Evolutionary conservation across 129 eudicot species (phyloP), one percentile per base, ranked within the genome.

Genomic region (Lactuca sativa): DNA sequence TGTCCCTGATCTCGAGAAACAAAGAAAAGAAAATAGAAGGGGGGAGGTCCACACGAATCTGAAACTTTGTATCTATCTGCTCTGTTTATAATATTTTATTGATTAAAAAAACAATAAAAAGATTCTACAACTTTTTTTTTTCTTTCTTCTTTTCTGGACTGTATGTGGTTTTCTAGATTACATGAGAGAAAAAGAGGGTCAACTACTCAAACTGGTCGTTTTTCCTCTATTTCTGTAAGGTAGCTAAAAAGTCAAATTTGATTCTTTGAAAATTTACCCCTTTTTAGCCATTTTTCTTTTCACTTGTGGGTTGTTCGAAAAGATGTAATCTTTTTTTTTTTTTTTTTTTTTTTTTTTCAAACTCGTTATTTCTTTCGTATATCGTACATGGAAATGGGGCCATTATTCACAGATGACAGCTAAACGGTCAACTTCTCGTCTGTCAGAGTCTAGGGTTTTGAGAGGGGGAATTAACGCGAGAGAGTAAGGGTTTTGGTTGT

Each of bases 51-150:
- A 64, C 79, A 64, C 80, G 59, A 82, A 82, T 82, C 86, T 77
- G 73, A 57, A 47, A 82, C 67, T 79, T 82, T 85, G 90, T 85
- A 82, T 75, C 64, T 85, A 78, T 82, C 67, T 80, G 73, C 41
- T 58, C n/a, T 44, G 57, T 59, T 55, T 4, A 25, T 44, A 64
- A 52, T 61, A 73, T 62, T 77, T 37, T 73, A 74, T 65, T 14
- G 53, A 41, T 60, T 21, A 62, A 80, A 52, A 52, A 73, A 63
- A 75, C 51, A 71, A 66, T 71, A 82, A 16, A 77, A 72, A 73
- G 80, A 70, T 72, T 66, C 78, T 48, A 9, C 54, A 34, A 7
- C 30, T 38, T 52, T 49, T 38, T 52, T 49, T 13, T 18, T 56
- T 2, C 38, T 65, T 47, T 66, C 5, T 78, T 62, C 52, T 47